These are phyloP conservation scores for Tetrapisispora pingtungensis DNA, from an alignment of 805 yeast genomes.

Conservation along the genomic window DNA sequence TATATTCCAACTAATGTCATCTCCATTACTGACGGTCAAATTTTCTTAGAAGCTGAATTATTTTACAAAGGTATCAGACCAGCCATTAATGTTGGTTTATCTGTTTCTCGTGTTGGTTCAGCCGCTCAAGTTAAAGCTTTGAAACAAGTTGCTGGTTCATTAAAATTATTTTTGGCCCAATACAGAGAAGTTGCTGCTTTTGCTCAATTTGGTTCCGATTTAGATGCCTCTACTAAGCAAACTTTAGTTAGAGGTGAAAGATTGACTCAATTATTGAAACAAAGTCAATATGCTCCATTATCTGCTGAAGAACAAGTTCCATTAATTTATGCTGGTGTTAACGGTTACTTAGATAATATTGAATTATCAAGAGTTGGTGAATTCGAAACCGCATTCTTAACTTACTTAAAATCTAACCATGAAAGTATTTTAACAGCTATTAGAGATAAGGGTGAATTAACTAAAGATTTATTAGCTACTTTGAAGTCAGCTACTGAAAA, in stretches of 20 bases:
- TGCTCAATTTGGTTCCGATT: constrained; percentile 99
- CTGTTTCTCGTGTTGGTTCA: constrained; percentile 99
- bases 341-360: constrained; percentile 91
- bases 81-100: constrained; percentile 98
- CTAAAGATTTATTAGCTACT: constrained; percentile 75
- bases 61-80: constrained; percentile 99
- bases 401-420: constrained; percentile 88
- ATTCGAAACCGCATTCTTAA: constrained; percentile 86
- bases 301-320: constrained; percentile 99
- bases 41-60: constrained; percentile 97
- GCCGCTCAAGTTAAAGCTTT: constrained; percentile 99
- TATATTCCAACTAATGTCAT: constrained; percentile 96
- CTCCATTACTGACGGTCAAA: constrained; percentile 96
- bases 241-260: constrained; percentile 99
- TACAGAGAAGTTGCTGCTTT: constrained; percentile 99
- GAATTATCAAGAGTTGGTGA: constrained; percentile 79
- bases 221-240: constrained; percentile 99
- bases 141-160: constrained; percentile 99
- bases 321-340: constrained; percentile 97
- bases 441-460: constrained; percentile 80
- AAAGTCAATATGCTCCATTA: constrained; percentile 92
- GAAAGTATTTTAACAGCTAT: constrained; percentile 73
- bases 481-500: constrained; percentile 88
- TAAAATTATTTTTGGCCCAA: constrained; percentile 99
- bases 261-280: constrained; percentile 96